Evolutionary conservation across 2,329 filamentous ascomycete genomes (phyloP).

Genomic region (Fusarium sp.): DNA sequence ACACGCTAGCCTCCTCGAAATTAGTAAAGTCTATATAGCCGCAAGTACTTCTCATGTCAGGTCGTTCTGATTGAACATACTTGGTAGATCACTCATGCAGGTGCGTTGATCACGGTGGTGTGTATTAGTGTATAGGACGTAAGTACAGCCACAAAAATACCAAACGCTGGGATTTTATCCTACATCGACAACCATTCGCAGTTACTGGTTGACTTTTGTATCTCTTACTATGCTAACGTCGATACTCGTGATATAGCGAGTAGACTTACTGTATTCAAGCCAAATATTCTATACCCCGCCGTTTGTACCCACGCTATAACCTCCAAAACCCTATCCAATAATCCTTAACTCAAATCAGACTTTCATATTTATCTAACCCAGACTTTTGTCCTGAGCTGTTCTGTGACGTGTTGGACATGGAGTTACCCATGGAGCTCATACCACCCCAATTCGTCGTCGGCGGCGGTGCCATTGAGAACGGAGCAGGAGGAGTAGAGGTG

Average conservation of each 20-base stretch:
- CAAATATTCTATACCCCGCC: conserved; percentile 15
- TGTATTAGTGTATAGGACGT: neutral
- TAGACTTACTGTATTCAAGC: conserved; percentile 1
- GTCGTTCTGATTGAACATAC: neutral
- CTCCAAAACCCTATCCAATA: neutral
- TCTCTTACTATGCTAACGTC: neutral
- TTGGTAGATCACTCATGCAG: neutral
- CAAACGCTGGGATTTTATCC: neutral
- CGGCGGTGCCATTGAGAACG: conserved; percentile 63
- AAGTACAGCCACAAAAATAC: neutral
- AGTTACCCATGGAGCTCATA: conserved; percentile 21
- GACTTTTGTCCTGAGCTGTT: conserved; percentile 55
- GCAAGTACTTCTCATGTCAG: neutral
- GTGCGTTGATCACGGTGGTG: neutral
- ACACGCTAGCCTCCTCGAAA: neutral
- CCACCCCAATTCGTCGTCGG: conserved; percentile 51
- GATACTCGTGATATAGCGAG: neutral
- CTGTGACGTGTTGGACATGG: conserved; percentile 17
- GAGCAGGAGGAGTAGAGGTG: conserved; percentile 44
- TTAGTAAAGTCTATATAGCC: neutral
- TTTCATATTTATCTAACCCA: conserved; percentile 76
- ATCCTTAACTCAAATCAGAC: conserved; percentile 63
- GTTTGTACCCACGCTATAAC: conserved; percentile 10
- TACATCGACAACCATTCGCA: neutral
- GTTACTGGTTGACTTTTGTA: neutral